Conservation (phyloP, 495 filamentous ascomycete genomes). For the Penicillium lagena region DNA sequence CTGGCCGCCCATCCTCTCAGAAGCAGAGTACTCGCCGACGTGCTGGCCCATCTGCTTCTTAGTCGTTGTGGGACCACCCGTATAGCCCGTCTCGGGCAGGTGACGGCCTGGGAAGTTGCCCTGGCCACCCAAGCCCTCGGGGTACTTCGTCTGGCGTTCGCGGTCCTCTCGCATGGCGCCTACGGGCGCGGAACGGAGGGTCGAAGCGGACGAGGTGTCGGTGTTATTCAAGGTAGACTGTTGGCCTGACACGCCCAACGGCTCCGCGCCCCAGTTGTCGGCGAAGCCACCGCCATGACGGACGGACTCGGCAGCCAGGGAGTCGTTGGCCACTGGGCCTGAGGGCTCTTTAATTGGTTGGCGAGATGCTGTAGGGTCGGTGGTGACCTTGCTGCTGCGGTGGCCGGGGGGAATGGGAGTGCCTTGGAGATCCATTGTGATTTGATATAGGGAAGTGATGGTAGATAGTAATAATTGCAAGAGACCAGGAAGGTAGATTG, state of each 20-base stretch:
- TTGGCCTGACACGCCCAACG: constrained; percentile 37
- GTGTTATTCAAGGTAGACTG: constrained; percentile 51
- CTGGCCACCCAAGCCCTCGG: constrained; percentile 43
- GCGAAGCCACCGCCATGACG: constrained; percentile 45
- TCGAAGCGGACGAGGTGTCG: constrained; percentile 45
- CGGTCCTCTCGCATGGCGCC: constrained; percentile 42
- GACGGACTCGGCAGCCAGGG: constrained; percentile 58
- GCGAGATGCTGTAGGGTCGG: constrained; percentile 37
- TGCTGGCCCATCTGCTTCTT: constrained; percentile 31
- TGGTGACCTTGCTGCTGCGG: constrained; percentile 43
- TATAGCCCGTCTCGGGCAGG: constrained; percentile 30
- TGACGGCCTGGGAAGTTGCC: constrained; percentile 43
- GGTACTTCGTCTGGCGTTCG: constrained; percentile 40
- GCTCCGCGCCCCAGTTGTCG: constrained; percentile 43
- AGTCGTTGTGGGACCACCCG: constrained; percentile 33
- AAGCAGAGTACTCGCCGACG: constrained; percentile 15
- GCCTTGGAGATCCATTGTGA: constrained; percentile 45
- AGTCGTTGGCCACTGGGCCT: constrained; percentile 54
- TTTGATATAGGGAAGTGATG: too few species aligned
- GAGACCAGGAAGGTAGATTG: too few species aligned
- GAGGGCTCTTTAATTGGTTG: constrained; percentile 45
- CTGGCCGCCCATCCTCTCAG: constrained; percentile 7
- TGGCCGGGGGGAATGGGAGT: constrained; percentile 29
- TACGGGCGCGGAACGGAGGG: constrained; percentile 43
- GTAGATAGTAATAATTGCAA: too few species aligned